phyloP scores from a whole-genome alignment of 2,329 filamentous ascomycete species.

The Elsinoe arachidis region DNA sequence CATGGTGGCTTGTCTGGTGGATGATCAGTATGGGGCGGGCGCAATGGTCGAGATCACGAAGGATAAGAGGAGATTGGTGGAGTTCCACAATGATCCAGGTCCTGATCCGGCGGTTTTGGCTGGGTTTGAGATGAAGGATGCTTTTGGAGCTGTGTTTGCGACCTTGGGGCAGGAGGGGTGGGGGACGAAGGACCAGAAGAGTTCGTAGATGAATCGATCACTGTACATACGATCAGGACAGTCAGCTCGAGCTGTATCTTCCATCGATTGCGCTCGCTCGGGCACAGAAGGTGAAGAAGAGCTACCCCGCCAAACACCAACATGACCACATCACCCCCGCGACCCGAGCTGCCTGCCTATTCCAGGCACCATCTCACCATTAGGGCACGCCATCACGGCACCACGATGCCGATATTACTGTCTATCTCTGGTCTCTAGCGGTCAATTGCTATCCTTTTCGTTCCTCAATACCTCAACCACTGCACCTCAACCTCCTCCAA shows the following conservation, averaged over 20 bases:
- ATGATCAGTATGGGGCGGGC: constrained; percentile 41
- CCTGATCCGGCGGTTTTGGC: constrained; percentile 36
- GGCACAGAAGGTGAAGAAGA: not conserved
- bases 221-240: not conserved
- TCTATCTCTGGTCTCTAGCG: not conserved
- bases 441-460: not conserved
- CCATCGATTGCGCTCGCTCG: not conserved
- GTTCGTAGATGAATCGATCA: not conserved
- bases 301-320: constrained; percentile 9
- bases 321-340: not conserved
- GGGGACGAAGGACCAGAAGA: constrained; percentile 32
- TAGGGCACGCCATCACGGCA: constrained; percentile 7
- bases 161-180: constrained; percentile 42
- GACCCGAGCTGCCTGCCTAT: constrained; percentile 7
- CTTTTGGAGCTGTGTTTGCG: constrained; percentile 43
- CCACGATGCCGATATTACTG: not conserved
- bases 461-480: not conserved
- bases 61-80: constrained; percentile 42
- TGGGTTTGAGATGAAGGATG: constrained; percentile 30
- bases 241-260: not conserved
- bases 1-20: constrained; percentile 49
- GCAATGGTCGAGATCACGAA: constrained; percentile 50
- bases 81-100: constrained; percentile 45
- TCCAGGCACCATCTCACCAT: constrained; percentile 3
- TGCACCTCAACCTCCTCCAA: not conserved